Evolutionary conservation across 805 yeast species (phyloP).

Genomic region (Candida nemodendra): DNA sequence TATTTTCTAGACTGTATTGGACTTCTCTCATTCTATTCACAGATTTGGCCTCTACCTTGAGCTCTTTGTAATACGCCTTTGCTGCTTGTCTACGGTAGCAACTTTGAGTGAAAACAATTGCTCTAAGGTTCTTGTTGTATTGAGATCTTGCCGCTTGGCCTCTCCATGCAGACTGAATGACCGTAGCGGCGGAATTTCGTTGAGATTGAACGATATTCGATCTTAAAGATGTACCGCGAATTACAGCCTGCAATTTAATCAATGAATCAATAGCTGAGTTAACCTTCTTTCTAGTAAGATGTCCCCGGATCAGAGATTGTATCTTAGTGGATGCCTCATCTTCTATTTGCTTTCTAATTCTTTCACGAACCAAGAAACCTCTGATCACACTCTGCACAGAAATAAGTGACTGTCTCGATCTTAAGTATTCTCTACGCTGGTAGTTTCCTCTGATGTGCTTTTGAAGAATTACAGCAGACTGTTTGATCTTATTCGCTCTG

Average conservation of each 20-base stretch:
- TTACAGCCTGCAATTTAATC: slow-evolving; percentile 43
- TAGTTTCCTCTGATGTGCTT: slow-evolving; percentile 68
- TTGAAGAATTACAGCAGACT: slow-evolving; percentile 82
- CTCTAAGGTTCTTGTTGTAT: slow-evolving; percentile 45
- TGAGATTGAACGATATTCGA: slow-evolving; percentile 47
- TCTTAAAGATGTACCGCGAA: slow-evolving; percentile 57
- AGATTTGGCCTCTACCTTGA: slow-evolving; percentile 88
- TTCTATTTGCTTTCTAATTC: slow-evolving; percentile 55
- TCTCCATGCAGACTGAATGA: slow-evolving; percentile 73
- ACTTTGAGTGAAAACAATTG: slow-evolving; percentile 74
- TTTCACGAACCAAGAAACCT: slow-evolving; percentile 58
- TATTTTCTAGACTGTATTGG: slow-evolving; percentile 90
- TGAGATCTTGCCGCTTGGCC: slow-evolving; percentile 59
- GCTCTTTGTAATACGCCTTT: slow-evolving; percentile 52
- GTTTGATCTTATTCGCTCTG: slow-evolving; percentile 73
- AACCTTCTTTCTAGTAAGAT: slow-evolving; percentile 43
- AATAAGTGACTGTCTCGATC: slow-evolving; percentile 52
- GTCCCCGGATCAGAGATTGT: slow-evolving; percentile 67
- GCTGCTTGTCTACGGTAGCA: slow-evolving; percentile 78
- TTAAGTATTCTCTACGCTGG: slow-evolving; percentile 60
- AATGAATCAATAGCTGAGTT: slow-evolving; percentile 37
- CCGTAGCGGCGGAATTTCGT: slow-evolving; percentile 61
- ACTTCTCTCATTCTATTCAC: slow-evolving; percentile 88
- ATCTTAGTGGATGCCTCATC: slow-evolving; percentile 62
- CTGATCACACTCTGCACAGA: slow-evolving; percentile 60